These are phyloP conservation scores for Plantago elongata DNA, from an alignment of 257 asterid species.

Conservation along the genomic window DNA sequence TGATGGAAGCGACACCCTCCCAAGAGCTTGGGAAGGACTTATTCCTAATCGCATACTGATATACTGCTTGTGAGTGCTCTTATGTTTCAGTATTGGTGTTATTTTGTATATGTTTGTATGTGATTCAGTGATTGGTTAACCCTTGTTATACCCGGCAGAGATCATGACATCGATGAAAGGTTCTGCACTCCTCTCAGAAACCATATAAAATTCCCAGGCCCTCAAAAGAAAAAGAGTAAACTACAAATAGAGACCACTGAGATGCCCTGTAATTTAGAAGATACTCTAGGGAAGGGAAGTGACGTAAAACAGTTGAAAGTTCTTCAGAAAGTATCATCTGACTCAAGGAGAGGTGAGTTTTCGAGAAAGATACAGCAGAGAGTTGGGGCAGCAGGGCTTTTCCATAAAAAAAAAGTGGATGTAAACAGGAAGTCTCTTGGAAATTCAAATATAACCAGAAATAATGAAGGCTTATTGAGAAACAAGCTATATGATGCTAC, in stretches of 20 bases:
- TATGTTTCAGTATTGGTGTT: slow-evolving; percentile 2
- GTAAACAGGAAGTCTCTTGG: slow-evolving; percentile 26
- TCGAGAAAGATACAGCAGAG: slow-evolving; percentile 25
- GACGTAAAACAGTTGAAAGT: slow-evolving; percentile 29
- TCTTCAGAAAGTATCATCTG: slow-evolving; percentile 32
- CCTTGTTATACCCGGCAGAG: slow-evolving; percentile 35
- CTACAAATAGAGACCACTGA: slow-evolving; percentile 21
- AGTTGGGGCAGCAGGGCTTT: slow-evolving; percentile 27
- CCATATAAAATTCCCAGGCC: slow-evolving; percentile 74
- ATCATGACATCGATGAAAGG: slow-evolving; percentile 49
- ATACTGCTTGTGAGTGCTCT: slow-evolving; percentile 72
- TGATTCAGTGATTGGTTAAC: slow-evolving; percentile 14
- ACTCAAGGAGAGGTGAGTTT: slow-evolving; percentile 27
- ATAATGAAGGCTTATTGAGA: slow-evolving; percentile 38
- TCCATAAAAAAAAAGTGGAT: slow-evolving; percentile 35
- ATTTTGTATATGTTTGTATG: slow-evolving; percentile 2
- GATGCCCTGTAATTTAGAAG: slow-evolving; percentile 21
- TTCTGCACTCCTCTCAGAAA: slow-evolving; percentile 55
- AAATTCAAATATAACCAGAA: slow-evolving; percentile 26
- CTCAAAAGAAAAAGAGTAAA: slow-evolving; percentile 25
- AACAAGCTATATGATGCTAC: slow-evolving; percentile 29
- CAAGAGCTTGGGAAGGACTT: slow-evolving; percentile 87
- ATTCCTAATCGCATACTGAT: slow-evolving; percentile 68
- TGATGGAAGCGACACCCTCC: slow-evolving; percentile 24
- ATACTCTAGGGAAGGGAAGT: slow-evolving; percentile 28